phyloP scores from a whole-genome alignment of 192 early-diverging fungal species.

The Coemansia sp. region DNA sequence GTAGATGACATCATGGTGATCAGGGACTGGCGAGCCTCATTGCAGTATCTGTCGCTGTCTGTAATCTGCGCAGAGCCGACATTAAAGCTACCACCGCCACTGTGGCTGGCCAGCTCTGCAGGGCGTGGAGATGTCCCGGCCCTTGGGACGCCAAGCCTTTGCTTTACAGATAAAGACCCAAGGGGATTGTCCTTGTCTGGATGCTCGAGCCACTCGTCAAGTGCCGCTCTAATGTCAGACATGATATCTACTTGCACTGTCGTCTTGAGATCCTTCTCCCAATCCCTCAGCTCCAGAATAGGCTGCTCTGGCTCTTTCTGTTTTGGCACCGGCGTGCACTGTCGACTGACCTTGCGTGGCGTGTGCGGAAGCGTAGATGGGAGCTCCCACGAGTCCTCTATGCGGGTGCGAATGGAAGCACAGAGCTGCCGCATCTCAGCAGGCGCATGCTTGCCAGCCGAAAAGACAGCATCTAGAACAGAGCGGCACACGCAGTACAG shows the following conservation, averaged over 20 bases:
- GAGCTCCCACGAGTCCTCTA: slow-evolving; percentile 42
- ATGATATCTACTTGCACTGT: slow-evolving; percentile 45
- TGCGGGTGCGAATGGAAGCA: slow-evolving; percentile 40
- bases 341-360: slow-evolving; percentile 6
- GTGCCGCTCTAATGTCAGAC: slow-evolving; percentile 40
- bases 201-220: slow-evolving; percentile 49
- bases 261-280: slow-evolving; percentile 47
- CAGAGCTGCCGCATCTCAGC: slow-evolving; percentile 50
- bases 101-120: not conserved
- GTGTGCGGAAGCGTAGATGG: slow-evolving; percentile 13
- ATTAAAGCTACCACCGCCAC: not conserved
- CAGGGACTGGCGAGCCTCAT: slow-evolving; percentile 22
- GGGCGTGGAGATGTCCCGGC: not conserved
- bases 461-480: slow-evolving; percentile 53
- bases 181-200: slow-evolving; percentile 16
- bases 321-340: slow-evolving; percentile 5
- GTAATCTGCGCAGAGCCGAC: not conserved
- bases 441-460: slow-evolving; percentile 47
- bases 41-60: slow-evolving; percentile 1
- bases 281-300: slow-evolving; percentile 46
- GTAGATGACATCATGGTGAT: slow-evolving; percentile 24
- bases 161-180: not conserved
- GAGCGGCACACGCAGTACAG: slow-evolving; percentile 53
- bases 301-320: slow-evolving; percentile 25
- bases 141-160: not conserved